Conservation (phyloP, 208 protist species). For the Crithidia sp. region DNA sequence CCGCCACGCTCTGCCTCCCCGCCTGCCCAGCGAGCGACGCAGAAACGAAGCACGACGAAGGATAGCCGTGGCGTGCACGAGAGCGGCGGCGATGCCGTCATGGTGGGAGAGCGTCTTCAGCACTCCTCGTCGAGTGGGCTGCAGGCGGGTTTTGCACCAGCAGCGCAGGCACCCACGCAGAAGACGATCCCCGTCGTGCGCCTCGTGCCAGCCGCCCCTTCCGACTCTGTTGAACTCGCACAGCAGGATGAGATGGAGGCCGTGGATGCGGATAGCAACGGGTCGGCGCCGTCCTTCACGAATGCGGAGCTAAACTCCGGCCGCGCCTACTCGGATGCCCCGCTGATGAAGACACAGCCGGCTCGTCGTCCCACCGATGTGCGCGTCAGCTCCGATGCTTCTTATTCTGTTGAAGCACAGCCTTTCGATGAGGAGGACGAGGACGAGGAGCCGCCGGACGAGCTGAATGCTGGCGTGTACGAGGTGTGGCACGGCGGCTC, state of each 20-base stretch:
- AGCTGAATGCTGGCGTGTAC: conserved; percentile 2
- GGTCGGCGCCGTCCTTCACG: conserved; percentile 2
- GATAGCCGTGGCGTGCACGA: no score
- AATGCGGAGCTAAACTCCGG: not conserved
- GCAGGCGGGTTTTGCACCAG: not conserved
- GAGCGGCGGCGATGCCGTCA: not conserved
- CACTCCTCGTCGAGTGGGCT: not conserved
- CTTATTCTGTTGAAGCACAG: conserved; percentile 8
- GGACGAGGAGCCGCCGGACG: conserved; percentile 2
- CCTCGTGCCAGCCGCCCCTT: conserved; percentile 18
- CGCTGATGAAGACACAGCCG: not conserved
- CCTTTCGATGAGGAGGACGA: not conserved
- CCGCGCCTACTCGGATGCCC: not conserved
- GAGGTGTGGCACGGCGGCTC: not conserved
- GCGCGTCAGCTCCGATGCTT: not conserved
- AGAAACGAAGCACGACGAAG: no score
- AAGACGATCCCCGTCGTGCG: conserved; percentile 34
- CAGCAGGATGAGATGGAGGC: not conserved
- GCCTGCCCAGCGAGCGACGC: not conserved
- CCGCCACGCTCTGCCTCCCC: conserved; percentile 19
- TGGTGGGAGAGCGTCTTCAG: not conserved
- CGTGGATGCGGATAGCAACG: not conserved
- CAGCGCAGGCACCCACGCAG: conserved; percentile 2
- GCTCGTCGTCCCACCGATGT: not conserved
- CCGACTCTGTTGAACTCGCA: not conserved